Evolutionary conservation across 2,329 filamentous ascomycete species (phyloP), one percentile per base, ranked within the genome.

Genomic region (Biscogniauxia sp.): DNA sequence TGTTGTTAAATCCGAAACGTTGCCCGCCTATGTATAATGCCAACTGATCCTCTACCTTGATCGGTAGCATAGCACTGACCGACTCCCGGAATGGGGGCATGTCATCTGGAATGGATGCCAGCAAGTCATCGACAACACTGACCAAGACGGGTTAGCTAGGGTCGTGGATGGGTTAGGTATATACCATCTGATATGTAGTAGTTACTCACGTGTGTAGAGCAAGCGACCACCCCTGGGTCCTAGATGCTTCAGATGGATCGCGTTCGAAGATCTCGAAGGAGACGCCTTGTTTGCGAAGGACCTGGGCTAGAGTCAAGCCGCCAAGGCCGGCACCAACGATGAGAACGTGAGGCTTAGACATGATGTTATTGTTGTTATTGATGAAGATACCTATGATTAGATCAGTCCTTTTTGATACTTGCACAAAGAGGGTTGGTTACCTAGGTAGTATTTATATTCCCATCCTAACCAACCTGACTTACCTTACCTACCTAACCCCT

Each of bases 191-290:
- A 19, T 56, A 19, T n/a, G 23, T 41, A 25, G 52, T 32, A 20
- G 5, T 28, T 28, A 7, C 54, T 56, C 19, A 64, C 63, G 23
- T 54, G 57, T 59, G 61, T 15, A 66, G 25, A 20, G 56, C 53
- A 32, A 66, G 59, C 3, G 63, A 59, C 61, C 61, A 66, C 28
- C 64, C 64, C 25, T 66, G 64, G 9, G 55, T 37, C 3, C 64
- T 54, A 3, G 61, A 54, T 2, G 52, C n/a, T n/a, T 50, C 37
- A 6, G 41, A 50, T 6, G 32, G 20, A 50, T 66, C 64, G 2
- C 64, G 53, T 49, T 66, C 64, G 28, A 65, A 66, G 28, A 65
- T 61, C 25, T 62, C 57, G 32, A 57, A 66, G 0, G 64, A 61
- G 19, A 66, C 54, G 1, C 58, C 59, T 37, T 64, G 55, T 54